Evolutionary conservation across 176 grass and related monocot species (phyloP).

Genomic region (Aechmea fasciata): DNA sequence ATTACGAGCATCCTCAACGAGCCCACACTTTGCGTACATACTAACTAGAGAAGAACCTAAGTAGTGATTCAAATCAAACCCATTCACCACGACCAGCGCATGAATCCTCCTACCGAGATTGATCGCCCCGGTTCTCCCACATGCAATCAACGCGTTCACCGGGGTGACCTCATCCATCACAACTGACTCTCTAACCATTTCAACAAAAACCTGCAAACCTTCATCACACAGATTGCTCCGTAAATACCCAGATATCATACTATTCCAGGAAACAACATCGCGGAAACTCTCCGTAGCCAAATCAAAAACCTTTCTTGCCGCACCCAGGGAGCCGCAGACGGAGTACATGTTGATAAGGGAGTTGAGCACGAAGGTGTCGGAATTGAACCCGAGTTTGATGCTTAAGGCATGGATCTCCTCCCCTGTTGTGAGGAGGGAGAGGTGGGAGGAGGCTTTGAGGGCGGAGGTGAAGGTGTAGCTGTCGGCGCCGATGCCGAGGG

Average conservation of each 20-base stretch:
- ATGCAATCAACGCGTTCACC: conserved; percentile 62
- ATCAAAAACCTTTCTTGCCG: conserved; percentile 58
- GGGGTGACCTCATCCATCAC: conserved; percentile 61
- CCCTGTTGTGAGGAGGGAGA: conserved; percentile 32
- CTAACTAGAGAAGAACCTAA: conserved; percentile 53
- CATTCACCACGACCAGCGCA: conserved; percentile 50
- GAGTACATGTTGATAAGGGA: conserved; percentile 76
- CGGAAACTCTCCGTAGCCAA: conserved; percentile 31
- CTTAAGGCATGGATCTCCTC: conserved; percentile 56
- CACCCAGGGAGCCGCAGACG: conserved; percentile 33
- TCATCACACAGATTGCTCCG: conserved; percentile 41
- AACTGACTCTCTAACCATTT: conserved; percentile 41
- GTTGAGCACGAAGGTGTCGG: conserved; percentile 72
- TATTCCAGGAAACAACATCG: conserved; percentile 84
- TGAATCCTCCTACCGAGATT: conserved; percentile 49
- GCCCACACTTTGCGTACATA: conserved; percentile 55
- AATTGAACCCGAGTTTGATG: conserved; percentile 46
- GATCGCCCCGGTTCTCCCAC: conserved; percentile 35
- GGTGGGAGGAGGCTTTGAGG: conserved; percentile 42
- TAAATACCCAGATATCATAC: conserved; percentile 60
- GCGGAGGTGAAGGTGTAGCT: conserved; percentile 60
- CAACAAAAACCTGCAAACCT: conserved; percentile 38
- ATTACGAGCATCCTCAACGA: not conserved
- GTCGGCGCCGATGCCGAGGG: conserved; percentile 33
- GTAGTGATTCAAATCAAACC: not conserved